Evolutionary conservation across 805 yeast genomes (phyloP), one percentile per base, ranked within the genome.

Genomic region (Metschnikowia lunata): DNA sequence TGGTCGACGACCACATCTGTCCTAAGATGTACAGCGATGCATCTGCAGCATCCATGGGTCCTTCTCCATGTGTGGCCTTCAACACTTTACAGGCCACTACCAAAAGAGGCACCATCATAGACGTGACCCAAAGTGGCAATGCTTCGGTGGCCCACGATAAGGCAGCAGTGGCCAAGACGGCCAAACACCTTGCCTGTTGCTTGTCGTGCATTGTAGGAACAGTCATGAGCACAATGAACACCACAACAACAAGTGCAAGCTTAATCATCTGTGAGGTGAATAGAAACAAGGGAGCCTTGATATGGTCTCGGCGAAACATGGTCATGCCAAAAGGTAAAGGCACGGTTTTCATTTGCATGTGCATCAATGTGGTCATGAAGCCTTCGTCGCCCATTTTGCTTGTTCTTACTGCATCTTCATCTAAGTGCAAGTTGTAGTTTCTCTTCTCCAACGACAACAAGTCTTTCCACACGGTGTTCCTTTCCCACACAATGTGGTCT

Each of bases 391-490:
- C 54, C 62, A 29, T 57, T 55, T 44, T 47, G 39, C 40, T 42
- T n/a, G 40, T 33, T 39, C 52, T 37, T 6, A 50, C 58, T 11
- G 55, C 50, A n/a, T 43, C 37, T 15, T 48, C 49, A 14, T 56
- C 58, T 6, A 47, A 46, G 48, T 32, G 52, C 51, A 57, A 42
- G 39, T 49, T 54, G 36, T 54, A 47, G 34, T 54, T 36, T 9
- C 46, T 53, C 52, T 60, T 46, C 52, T 52, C 54, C 55, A 90
- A 66, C 18, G 93, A 91, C 60, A 91, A 84, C 84, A 91, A 83
- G 63, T 91, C 97, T 60, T 93, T 83, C 99, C 99, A 91, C 27
- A 91, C 97, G 0, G 97, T 91, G 62, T 89, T 89, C 63, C 99
- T 78, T 66, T 91, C 98, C 95, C 97, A 91, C 14, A 90, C 96